Base-by-base conservation (phyloP, 129 eudicot genomes). In the Rutidosis leptorrhynchoides region DNA sequence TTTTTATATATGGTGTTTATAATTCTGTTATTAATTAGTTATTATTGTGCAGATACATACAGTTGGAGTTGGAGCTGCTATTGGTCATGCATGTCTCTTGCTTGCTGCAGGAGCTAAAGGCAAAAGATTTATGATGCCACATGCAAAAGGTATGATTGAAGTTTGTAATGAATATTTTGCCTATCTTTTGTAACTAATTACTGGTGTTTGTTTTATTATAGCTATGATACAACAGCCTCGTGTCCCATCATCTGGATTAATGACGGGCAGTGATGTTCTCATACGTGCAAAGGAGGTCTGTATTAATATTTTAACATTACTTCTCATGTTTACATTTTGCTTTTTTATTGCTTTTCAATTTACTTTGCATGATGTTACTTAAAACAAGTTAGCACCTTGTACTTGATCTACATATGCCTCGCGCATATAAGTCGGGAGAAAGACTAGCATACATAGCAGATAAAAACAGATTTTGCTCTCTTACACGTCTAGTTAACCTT, bases 81-180 rank as follows among this genome's bases (percentile, higher is more conserved):
- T 82, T 21, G 89, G 90, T 61, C 92, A 83, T 55, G 91, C 96
- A 70, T 93, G 98, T 63, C 85, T 93, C 35, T 77, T 93, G 42
- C 98, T 93, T 80, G 82, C 96, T 70, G 87, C 92, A 28, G 98
- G 98, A 58, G 49, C 86, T 58, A 86, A 88, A 79, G 98, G 98
- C 40, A 82, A 84, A 79, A 88, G 96, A 77, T 86, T 67, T 75
- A 80, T 77, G 83, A 55, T 85, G 91, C 96, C 96, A 32, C 83
- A 86, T 79, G 83, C 96, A 70, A 85, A 76, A 77, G 96, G 98
- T 93, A 53, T 62, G 52, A 22, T 51, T 17, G 26, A 27, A 23
- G 24, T 32, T 27, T 64, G 35, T 68, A 15, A 19, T 9, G 35
- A 42, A 0, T 60, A 21, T n/a, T n/a, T n/a, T n/a, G n/a, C 22